A percentile compares a stretch with the other conserved stretches of the same genome.
These are phyloP conservation scores for Clarireedia paspali DNA, from an alignment of 2,329 filamentous ascomycete genomes.

Conservation along the genomic window DNA sequence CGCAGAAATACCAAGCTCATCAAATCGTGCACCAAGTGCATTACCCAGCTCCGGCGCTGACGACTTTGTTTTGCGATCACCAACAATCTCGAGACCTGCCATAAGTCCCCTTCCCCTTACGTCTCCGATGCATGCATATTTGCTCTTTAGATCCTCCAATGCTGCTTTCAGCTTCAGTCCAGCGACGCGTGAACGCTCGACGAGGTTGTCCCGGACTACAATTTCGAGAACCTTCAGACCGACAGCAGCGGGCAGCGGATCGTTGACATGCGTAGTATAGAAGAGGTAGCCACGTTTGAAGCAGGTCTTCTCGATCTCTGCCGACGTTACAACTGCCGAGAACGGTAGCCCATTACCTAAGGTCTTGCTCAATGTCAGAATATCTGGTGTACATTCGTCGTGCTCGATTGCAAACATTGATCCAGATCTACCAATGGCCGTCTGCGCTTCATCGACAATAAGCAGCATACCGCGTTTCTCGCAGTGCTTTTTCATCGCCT, in stretches of 20 bases:
- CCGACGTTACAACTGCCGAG: conserved; percentile 47
- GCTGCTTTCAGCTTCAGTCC: conserved; percentile 40
- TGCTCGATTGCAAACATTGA: conserved; percentile 52
- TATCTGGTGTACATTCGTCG: conserved; percentile 47
- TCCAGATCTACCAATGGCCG: conserved; percentile 47
- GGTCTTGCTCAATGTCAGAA: conserved; percentile 53
- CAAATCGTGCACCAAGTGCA: conserved; percentile 39
- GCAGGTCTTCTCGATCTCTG: conserved; percentile 42
- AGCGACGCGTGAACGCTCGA: conserved; percentile 39
- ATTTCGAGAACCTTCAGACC: conserved; percentile 56
- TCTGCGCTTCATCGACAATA: conserved; percentile 55
- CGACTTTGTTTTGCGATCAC: conserved; percentile 39
- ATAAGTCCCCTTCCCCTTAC: conserved; percentile 52
- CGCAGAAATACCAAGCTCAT: conserved; percentile 46
- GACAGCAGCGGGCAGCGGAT: conserved; percentile 51
- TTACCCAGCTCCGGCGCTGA: conserved; percentile 39
- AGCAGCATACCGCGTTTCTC: conserved; percentile 47
- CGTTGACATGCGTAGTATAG: conserved; percentile 56
- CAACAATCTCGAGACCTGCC: conserved; percentile 51
- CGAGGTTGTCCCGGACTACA: conserved; percentile 46
- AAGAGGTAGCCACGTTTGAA: conserved; percentile 45
- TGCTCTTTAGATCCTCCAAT: conserved; percentile 39
- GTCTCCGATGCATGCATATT: conserved; percentile 55
- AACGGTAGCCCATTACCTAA: conserved; percentile 53
- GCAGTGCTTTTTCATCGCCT: conserved; percentile 46